Conservation (phyloP, 2,329 filamentous ascomycete species). For the Neoscytalidium dimidiatum region DNA sequence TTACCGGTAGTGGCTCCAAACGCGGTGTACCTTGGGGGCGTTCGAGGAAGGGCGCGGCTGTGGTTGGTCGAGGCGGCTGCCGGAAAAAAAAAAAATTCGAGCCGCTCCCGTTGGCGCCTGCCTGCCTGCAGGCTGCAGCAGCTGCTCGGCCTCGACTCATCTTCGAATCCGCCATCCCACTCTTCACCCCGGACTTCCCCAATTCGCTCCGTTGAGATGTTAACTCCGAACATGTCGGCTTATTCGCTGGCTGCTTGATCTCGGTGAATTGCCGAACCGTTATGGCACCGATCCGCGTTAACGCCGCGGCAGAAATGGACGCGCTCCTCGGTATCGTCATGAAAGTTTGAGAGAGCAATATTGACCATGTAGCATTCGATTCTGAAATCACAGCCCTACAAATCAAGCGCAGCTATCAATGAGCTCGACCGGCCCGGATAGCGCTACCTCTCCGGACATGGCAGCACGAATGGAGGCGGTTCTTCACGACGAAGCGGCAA, state of each 20-base stretch:
- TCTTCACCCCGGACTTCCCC: not conserved
- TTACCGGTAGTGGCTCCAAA: not conserved
- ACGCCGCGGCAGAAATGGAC: too few relatives aligned
- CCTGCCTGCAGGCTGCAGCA: not conserved
- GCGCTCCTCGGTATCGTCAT: not conserved
- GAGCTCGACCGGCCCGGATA: too few relatives aligned
- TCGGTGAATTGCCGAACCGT: not conserved
- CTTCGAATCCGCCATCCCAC: not conserved
- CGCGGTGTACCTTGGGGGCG: too few relatives aligned
- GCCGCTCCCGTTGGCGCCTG: not conserved
- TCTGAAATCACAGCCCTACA: too few relatives aligned
- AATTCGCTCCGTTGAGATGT: not conserved
- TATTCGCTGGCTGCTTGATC: not conserved
- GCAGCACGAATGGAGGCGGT: too few relatives aligned
- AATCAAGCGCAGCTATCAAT: too few relatives aligned
- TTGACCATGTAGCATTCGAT: too few relatives aligned
- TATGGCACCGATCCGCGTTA: not conserved
- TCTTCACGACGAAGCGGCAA: too few relatives aligned
- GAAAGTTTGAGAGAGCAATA: not conserved
- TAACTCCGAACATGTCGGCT: not conserved
- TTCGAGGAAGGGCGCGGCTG: not conserved
- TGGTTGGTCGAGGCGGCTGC: constrained; percentile 2
- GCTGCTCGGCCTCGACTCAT: not conserved
- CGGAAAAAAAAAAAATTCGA: not conserved
- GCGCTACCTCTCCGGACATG: too few relatives aligned